phyloP scores from a whole-genome alignment of 805 yeast species.

The Metschnikowia arizonensis region DNA sequence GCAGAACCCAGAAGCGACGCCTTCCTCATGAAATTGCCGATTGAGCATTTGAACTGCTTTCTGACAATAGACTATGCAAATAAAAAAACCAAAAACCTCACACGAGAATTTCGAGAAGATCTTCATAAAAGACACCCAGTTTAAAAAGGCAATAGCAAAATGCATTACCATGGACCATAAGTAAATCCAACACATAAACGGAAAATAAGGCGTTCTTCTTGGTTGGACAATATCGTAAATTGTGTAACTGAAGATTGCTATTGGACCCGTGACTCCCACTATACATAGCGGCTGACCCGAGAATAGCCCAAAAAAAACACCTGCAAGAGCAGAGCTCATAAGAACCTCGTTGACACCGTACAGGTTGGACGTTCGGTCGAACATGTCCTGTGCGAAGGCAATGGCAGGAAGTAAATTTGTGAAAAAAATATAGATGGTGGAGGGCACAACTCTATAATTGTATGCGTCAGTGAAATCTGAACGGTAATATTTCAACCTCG shows the following conservation, averaged over 20 bases:
- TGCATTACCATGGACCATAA: slow-evolving; percentile 89
- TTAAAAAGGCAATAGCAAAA: slow-evolving; percentile 62
- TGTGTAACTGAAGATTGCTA: slow-evolving; percentile 86
- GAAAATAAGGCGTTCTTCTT: slow-evolving; percentile 58
- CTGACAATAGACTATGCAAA: slow-evolving; percentile 80
- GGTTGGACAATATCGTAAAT: slow-evolving; percentile 69
- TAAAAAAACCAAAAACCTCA: slow-evolving; percentile 90
- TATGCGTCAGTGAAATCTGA: slow-evolving; percentile 82
- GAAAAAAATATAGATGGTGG: slow-evolving; percentile 78
- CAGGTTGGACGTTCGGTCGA: slow-evolving; percentile 79
- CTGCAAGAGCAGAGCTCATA: slow-evolving; percentile 80
- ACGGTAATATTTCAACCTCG: slow-evolving; percentile 59
- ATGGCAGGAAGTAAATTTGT: slow-evolving; percentile 89
- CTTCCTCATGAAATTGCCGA: slow-evolving; percentile 55
- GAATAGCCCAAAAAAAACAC: slow-evolving; percentile 79
- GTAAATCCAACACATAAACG: slow-evolving; percentile 94
- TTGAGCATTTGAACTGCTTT: slow-evolving; percentile 83
- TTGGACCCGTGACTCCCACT: slow-evolving; percentile 97
- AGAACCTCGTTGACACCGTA: slow-evolving; percentile 92
- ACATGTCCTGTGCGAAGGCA: slow-evolving; percentile 97
- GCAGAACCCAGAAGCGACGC: slow-evolving; percentile 56
- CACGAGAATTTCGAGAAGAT: slow-evolving; percentile 81
- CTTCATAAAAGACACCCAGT: slow-evolving; percentile 61
- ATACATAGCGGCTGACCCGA: slow-evolving; percentile 91
- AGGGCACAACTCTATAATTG: slow-evolving; percentile 84